Evolutionary conservation across 805 yeast genomes (phyloP).

Genomic region (Zygoascus biomembranicola): DNA sequence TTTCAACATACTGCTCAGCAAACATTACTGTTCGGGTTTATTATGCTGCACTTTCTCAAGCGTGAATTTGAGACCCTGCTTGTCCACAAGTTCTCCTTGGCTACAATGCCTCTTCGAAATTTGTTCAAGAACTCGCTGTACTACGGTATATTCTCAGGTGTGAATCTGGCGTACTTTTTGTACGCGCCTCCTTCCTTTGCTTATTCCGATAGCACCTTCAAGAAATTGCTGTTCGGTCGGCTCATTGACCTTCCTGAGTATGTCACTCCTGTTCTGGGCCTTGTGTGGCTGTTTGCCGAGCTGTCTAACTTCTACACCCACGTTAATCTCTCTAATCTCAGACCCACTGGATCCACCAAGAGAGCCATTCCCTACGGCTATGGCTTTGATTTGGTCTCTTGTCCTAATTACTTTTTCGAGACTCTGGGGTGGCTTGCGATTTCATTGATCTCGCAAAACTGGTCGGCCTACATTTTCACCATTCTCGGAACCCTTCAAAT

Average conservation of each 20-base stretch:
- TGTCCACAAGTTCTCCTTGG: conserved; percentile 76
- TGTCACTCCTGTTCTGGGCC: conserved; percentile 12
- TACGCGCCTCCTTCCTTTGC: conserved; percentile 35
- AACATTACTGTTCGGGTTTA: conserved; percentile 43
- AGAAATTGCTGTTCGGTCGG: conserved; percentile 20
- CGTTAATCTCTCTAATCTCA: conserved; percentile 45
- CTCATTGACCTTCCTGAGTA: conserved; percentile 6
- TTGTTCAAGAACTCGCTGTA: conserved; percentile 84
- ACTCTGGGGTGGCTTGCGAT: conserved; percentile 63
- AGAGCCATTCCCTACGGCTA: conserved; percentile 76
- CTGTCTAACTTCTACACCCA: conserved; percentile 68
- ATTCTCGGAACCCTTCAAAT: conserved; percentile 70
- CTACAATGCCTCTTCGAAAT: conserved; percentile 88
- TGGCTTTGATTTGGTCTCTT: conserved; percentile 71
- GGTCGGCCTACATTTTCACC: conserved; percentile 67
- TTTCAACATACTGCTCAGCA: conserved; percentile 45
- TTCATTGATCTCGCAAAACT: conserved; percentile 65
- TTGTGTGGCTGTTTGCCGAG: conserved; percentile 44
- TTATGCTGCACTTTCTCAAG: conserved; percentile 70
- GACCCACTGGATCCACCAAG: conserved; percentile 48
- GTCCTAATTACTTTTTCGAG: conserved; percentile 94
- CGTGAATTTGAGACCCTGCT: conserved; percentile 82
- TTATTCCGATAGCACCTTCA: conserved; percentile 6
- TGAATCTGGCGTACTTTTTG: conserved; percentile 42
- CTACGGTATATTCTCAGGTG: conserved; percentile 88